These are phyloP conservation scores for Citrus sp. DNA, from an alignment of 345 rosid species.

Conservation along the genomic window DNA sequence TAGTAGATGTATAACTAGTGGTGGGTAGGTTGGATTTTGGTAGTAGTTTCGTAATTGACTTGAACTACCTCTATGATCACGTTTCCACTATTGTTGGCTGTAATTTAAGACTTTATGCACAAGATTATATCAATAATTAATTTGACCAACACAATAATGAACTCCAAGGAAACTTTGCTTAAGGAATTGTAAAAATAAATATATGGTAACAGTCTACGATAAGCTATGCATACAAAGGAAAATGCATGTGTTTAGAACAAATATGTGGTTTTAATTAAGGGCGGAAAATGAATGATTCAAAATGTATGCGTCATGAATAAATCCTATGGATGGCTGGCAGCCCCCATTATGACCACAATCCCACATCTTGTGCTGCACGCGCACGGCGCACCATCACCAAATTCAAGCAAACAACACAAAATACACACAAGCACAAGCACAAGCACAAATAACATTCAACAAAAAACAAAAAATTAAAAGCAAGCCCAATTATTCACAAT, in stretches of 20 bases:
- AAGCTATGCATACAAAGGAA: slow-evolving; percentile 11
- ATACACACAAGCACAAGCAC: slow-evolving; percentile 6
- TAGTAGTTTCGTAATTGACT: slow-evolving; percentile 31
- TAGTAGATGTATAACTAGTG: slow-evolving; percentile 13
- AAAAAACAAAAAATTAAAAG: not conserved
- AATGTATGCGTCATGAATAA: slow-evolving; percentile 23
- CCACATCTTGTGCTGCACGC: slow-evolving; percentile 63
- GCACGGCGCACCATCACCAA: slow-evolving; percentile 56
- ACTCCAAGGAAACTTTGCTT: not conserved
- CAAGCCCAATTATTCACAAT: not conserved
- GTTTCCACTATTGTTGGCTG: slow-evolving; percentile 32
- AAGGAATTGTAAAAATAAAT: not conserved
- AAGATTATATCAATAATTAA: slow-evolving; percentile 26
- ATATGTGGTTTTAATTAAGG: slow-evolving; percentile 18
- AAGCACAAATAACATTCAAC: not conserved
- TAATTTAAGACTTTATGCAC: slow-evolving; percentile 29
- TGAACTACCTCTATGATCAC: slow-evolving; percentile 25
- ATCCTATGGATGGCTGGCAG: slow-evolving; percentile 31
- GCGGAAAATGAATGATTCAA: slow-evolving; percentile 16
- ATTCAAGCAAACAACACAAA: slow-evolving; percentile 23
- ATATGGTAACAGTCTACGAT: not conserved
- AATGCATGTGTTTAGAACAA: slow-evolving; percentile 21
- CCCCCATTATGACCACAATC: slow-evolving; percentile 58
- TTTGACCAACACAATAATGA: slow-evolving; percentile 16
- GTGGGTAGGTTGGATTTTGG: slow-evolving; percentile 13